Base-by-base conservation (phyloP, 208 protist genomes). In the Trypanosoma congolense region DNA sequence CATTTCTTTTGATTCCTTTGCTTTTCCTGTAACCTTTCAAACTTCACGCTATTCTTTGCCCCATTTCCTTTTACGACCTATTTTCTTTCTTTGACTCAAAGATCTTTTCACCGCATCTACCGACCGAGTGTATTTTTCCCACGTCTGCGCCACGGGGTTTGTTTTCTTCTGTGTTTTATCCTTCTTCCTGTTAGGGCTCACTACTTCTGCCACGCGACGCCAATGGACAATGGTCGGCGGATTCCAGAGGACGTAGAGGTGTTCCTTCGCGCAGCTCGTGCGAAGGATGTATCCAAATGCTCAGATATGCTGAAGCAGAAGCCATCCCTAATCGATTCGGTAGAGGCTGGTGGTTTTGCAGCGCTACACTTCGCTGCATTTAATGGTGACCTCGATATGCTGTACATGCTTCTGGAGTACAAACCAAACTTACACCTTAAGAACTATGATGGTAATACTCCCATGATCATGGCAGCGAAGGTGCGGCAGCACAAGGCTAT, bases 331-430 rank as follows among this genome's bases (percentile, higher is more conserved):
- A 53, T 90, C 33, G 81, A 91, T 67, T 44, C 60, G 0, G 63
- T 77, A 16, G 88, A 95, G 67, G 88, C 83, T 3, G 84, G 84
- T 19, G 88, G 88, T 49, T 92, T 85, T 56, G 44, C 66, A 29
- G 85, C 85, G 4, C 76, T 95, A n/a, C 88, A 95, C 70, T 95
- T 95, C 48, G 83, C 83, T 35, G 82, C 88, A 10, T 92, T 87
- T 63, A 91, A 90, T 38, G 88, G 88, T 19, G 80, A 92, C 48
- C 25, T 75, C 2, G 60, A 66, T 26, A 86, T 91, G 80, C 63
- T 95, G 36, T 48, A 66, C 16, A 67, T 90, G 60, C 68, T 92
- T 14, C 62, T 92, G 4, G 61, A 71, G 16, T 57, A 77, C 58
- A 75, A 78, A 44, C 65, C 84, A 21, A 56, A 77, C 29, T 5